phyloP scores from a whole-genome alignment of 805 yeast species.

The Suhomyces pyralidae region DNA sequence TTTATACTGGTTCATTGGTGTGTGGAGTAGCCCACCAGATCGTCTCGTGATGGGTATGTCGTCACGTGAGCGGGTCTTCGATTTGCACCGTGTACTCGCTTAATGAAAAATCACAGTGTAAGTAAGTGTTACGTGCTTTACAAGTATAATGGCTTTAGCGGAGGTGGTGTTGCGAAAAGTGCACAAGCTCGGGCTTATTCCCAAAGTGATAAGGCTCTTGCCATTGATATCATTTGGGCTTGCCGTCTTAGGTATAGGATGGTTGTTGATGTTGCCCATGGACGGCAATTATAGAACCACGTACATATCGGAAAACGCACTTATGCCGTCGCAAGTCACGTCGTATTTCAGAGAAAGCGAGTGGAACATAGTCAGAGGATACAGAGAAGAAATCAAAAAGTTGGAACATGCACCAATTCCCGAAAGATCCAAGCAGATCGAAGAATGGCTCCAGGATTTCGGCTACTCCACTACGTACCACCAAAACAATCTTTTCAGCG shows the following conservation, averaged over 20 bases:
- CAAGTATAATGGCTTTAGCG: slow-evolving; percentile 40
- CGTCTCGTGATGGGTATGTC: not conserved
- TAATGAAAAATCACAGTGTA: not conserved
- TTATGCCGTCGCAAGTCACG: slow-evolving; percentile 94
- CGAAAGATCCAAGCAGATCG: slow-evolving; percentile 46
- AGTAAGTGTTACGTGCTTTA: too few relatives aligned
- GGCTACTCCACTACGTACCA: slow-evolving; percentile 63
- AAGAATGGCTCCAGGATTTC: slow-evolving; percentile 61
- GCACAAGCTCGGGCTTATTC: slow-evolving; percentile 39
- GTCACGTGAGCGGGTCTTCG: not conserved
- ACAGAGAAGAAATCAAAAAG: slow-evolving; percentile 54
- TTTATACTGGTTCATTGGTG: slow-evolving; percentile 16
- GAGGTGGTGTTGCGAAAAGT: slow-evolving; percentile 38
- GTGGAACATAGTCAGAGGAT: slow-evolving; percentile 90
- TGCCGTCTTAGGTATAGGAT: slow-evolving; percentile 32
- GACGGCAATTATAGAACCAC: slow-evolving; percentile 82
- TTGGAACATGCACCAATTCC: slow-evolving; percentile 29
- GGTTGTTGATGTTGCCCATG: slow-evolving; percentile 64
- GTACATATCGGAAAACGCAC: slow-evolving; percentile 91
- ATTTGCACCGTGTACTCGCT: not conserved
- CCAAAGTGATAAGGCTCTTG: slow-evolving; percentile 30
- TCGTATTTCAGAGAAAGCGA: slow-evolving; percentile 90
- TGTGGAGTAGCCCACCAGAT: not conserved
- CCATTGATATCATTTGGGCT: slow-evolving; percentile 34
- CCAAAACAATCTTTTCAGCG: slow-evolving; percentile 40